Conservation (phyloP, 257 asterid species). For the Gentiana straminea region DNA sequence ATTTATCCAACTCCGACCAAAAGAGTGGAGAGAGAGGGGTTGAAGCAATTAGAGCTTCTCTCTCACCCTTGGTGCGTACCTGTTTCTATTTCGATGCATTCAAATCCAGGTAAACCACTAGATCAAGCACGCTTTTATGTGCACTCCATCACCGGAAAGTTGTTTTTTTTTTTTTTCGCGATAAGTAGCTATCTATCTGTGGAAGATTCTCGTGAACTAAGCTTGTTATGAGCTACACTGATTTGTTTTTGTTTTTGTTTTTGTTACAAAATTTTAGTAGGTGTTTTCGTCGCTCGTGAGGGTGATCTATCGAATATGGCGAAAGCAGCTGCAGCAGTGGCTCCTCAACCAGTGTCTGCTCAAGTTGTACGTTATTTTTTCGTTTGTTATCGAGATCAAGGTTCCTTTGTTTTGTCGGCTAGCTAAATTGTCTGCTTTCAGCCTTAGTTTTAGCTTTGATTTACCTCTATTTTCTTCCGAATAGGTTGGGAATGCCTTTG, state of each 20-base stretch:
- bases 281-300: conserved; percentile 19
- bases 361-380: conserved; percentile 46
- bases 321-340: conserved; percentile 27
- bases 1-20: no score
- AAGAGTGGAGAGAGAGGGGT: not conserved
- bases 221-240: not conserved
- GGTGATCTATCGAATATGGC: conserved; percentile 37
- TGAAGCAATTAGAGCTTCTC: conserved; percentile 19
- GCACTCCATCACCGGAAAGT: not conserved
- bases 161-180: not conserved
- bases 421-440: not conserved
- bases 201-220: not conserved
- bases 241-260: conserved; percentile 7
- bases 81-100: conserved; percentile 18
- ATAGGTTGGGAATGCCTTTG: conserved; percentile 89
- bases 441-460: not conserved
- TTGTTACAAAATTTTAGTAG: not conserved
- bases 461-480: not conserved
- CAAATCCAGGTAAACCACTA: conserved; percentile 37
- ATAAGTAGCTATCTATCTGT: not conserved
- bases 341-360: conserved; percentile 40
- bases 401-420: not conserved
- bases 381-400: not conserved
- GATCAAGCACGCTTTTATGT: conserved; percentile 14
- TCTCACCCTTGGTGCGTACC: conserved; percentile 11